These are phyloP conservation scores for Tripterygium wilfordii DNA, from an alignment of 177 flowering plant genomes.

Conservation along the genomic window DNA sequence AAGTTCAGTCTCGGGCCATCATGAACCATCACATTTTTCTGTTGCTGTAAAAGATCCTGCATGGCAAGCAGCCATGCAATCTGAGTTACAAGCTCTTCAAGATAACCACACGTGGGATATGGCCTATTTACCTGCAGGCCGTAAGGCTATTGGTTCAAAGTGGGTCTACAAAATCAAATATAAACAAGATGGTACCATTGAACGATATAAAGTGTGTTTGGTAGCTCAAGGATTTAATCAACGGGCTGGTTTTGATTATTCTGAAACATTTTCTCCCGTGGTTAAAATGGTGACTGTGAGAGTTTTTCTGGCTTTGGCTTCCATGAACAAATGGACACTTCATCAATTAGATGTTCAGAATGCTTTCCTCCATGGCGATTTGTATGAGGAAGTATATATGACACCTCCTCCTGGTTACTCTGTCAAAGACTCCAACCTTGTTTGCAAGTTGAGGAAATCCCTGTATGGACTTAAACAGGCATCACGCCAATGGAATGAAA, in stretches of 20 bases:
- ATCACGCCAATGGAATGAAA: no score
- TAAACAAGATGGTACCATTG: conserved; percentile 1
- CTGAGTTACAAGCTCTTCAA: not conserved
- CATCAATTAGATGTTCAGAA: conserved; percentile 13
- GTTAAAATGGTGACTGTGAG: conserved; percentile 5
- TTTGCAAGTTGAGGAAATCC: no score
- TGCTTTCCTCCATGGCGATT: conserved; percentile 9
- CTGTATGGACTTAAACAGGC: no score
- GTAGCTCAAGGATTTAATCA: conserved; percentile 9
- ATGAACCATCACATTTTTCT: not conserved
- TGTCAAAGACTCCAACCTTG: no score
- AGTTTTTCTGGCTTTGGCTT: not conserved
- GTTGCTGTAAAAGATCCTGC: not conserved
- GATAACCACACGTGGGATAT: not conserved
- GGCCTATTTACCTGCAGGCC: not conserved
- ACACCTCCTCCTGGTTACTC: no score
- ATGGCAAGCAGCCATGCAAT: not conserved
- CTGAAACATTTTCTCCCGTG: conserved; percentile 10
- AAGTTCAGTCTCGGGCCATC: not conserved
- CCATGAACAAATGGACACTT: not conserved
- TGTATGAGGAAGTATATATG: no score
- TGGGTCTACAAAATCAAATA: conserved; percentile 10
- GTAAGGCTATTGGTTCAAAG: conserved; percentile 1
- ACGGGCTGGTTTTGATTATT: conserved; percentile 3
- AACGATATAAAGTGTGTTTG: conserved; percentile 8